phyloP scores from a whole-genome alignment of 495 filamentous ascomycete species.

The Aspergillus ellipticus region DNA sequence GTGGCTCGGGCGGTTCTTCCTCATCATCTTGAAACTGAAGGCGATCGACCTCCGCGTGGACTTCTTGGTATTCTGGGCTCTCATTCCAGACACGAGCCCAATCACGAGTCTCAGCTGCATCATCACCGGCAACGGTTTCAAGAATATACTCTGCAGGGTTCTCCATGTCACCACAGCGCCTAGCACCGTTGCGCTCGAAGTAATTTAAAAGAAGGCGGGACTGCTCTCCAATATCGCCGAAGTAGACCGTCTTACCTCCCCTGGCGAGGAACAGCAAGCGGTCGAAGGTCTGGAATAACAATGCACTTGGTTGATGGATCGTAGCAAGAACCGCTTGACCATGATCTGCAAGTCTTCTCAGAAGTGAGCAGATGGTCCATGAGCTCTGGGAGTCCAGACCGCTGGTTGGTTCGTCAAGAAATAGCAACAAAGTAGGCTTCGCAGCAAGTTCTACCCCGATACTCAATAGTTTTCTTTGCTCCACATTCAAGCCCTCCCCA shows the following conservation, averaged over 20 bases:
- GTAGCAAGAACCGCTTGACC: conserved; percentile 88
- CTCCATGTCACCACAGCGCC: conserved; percentile 62
- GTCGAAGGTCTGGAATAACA: conserved; percentile 90
- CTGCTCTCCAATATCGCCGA: conserved; percentile 77
- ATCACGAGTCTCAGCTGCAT: conserved; percentile 61
- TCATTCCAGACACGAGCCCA: conserved; percentile 75
- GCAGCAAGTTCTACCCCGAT: conserved; percentile 89
- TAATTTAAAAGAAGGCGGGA: conserved; percentile 64
- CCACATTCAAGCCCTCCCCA: conserved; percentile 74
- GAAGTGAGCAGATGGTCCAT: conserved; percentile 75
- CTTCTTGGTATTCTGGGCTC: conserved; percentile 59
- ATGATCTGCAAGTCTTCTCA: conserved; percentile 76
- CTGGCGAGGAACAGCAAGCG: conserved; percentile 76
- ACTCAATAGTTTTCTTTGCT: conserved; percentile 81
- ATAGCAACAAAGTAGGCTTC: conserved; percentile 77
- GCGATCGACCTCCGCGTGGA: conserved; percentile 60
- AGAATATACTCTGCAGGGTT: conserved; percentile 92
- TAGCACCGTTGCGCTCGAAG: conserved; percentile 70
- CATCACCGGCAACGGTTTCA: conserved; percentile 60
- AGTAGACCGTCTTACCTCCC: conserved; percentile 82
- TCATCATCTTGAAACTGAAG: conserved; percentile 59
- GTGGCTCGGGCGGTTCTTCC: conserved; percentile 19
- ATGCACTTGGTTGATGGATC: conserved; percentile 88
- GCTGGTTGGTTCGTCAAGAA: conserved; percentile 89
- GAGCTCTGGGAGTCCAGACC: conserved; percentile 82